Conservation (phyloP, 2,329 filamentous ascomycete species). For the Fonsecaea erecta region DNA sequence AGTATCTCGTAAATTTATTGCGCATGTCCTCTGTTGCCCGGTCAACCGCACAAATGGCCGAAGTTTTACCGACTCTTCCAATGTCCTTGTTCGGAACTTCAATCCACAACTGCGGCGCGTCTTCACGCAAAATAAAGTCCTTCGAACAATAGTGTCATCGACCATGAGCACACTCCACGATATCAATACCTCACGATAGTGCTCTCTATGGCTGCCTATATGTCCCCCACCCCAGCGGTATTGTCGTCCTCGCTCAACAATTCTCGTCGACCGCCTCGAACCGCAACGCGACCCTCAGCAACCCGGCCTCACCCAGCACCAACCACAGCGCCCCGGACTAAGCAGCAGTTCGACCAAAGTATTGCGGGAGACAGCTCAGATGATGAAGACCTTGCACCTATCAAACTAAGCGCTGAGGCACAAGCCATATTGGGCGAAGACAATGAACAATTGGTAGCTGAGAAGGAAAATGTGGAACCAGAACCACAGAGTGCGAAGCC, state of each 20-base stretch:
- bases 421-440: slow-evolving; percentile 74
- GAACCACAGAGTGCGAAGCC: slow-evolving; percentile 4
- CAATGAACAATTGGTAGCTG: slow-evolving; percentile 56
- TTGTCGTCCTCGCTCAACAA: slow-evolving; percentile 45
- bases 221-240: slow-evolving; percentile 47
- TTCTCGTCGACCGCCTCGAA: slow-evolving; percentile 45
- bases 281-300: slow-evolving; percentile 35
- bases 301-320: slow-evolving; percentile 18
- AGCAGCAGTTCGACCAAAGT: slow-evolving; percentile 14
- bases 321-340: not conserved
- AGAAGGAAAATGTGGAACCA: slow-evolving; percentile 37
- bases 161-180: slow-evolving; percentile 22
- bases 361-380: slow-evolving; percentile 81
- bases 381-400: slow-evolving; percentile 87
- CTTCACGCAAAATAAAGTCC: not conserved
- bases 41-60: slow-evolving; percentile 14
- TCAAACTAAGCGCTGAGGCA: slow-evolving; percentile 91
- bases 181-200: slow-evolving; percentile 29
- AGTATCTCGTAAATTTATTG: too few relatives aligned
- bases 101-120: slow-evolving; percentile 19
- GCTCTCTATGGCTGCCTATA: slow-evolving; percentile 39
- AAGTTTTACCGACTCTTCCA: slow-evolving; percentile 11
- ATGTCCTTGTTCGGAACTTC: not conserved
- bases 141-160: slow-evolving; percentile 5
- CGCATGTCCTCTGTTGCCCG: not conserved